Evolutionary conservation across 495 filamentous ascomycete genomes (phyloP), one percentile per base, ranked within the genome.

Genomic region (Trichodelitschia bisporula): DNA sequence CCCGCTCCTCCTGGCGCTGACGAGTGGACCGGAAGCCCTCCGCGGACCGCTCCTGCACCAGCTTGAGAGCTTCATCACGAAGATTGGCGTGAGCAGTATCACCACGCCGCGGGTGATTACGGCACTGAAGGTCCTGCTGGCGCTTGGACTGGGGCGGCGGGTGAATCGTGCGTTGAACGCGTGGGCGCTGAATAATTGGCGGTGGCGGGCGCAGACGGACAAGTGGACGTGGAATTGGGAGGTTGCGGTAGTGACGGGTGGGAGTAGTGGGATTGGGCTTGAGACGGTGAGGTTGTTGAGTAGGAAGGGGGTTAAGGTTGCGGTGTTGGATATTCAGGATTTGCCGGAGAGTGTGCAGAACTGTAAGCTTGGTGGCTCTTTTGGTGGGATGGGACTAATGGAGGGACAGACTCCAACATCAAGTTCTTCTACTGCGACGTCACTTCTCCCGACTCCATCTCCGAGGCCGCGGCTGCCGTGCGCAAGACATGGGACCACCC

Each of bases 221-320:
- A 59, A 53, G 45, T 45, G 56, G 33, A 27, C 44, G 30, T 47
- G 53, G 29, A 40, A 48, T 4, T 55, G 51, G 3, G 66, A 72
- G 43, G 44, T 70, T 19, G 57, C 61, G 3, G 48, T 72, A 14
- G 29, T 72, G 12, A 72, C 65, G 0, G 66, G 66, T 1, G 65
- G 64, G 16, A 54, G 54, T 31, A 57, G 54, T 30, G 66, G 65
- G 17, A 66, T 72, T 30, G 66, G 65, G 27, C 53, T 54, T 32
- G 44, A 53, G 17, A 47, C 67, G 15, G 50, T 57, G 36, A 43
- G 58, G 12, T 48, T 50, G 19, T 50, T 72, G 8, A 44, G 54
- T 1, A 39, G 40, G 12, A 47, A 47, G 8, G 58, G 62, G 12
- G 43, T 62, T 29, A 57, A 50, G 3, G 57, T 68, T 4, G 45